Percentiles rank a stretch among this genome's conserved stretches.
phyloP scores from a whole-genome alignment of 352 stramenopile species.

The Phytophthora tentaculata region DNA sequence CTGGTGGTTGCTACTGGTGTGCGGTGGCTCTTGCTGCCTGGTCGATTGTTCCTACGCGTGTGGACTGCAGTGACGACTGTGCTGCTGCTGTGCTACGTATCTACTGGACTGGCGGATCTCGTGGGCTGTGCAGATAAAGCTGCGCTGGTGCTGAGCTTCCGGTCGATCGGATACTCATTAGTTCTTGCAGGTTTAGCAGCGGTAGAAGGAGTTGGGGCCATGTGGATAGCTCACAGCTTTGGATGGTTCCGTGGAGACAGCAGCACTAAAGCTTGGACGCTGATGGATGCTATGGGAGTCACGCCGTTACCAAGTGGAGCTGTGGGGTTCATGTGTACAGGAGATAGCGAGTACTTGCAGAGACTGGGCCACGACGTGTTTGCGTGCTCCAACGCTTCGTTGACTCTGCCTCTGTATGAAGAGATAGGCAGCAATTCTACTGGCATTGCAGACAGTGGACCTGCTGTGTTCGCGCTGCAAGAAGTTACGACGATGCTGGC shows the following conservation, averaged over 20 bases:
- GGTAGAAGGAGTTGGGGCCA: conserved; percentile 44
- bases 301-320: conserved; percentile 34
- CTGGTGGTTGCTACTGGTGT: conserved; percentile 30
- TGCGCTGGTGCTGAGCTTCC: conserved; percentile 41
- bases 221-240: conserved; percentile 34
- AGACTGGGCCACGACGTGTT: conserved; percentile 34
- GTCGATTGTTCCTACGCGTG: conserved; percentile 49
- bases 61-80: conserved; percentile 53
- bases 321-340: conserved; percentile 47
- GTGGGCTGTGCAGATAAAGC: conserved; percentile 48
- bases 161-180: conserved; percentile 40
- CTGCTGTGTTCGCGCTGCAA: conserved; percentile 42
- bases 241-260: conserved; percentile 33
- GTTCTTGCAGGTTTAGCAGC: conserved; percentile 39
- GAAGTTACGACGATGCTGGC: conserved; percentile 37
- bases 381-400: conserved; percentile 52
- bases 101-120: conserved; percentile 52
- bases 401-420: conserved; percentile 45
- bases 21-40: conserved; percentile 54
- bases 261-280: conserved; percentile 2
- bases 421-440: conserved; percentile 33
- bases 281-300: conserved; percentile 30
- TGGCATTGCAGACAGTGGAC: conserved; percentile 16
- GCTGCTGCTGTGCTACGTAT: conserved; percentile 55
- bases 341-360: conserved; percentile 47